Base-by-base conservation (phyloP, 1,284 basidiomycete genomes). In the Porodaedalea pini region DNA sequence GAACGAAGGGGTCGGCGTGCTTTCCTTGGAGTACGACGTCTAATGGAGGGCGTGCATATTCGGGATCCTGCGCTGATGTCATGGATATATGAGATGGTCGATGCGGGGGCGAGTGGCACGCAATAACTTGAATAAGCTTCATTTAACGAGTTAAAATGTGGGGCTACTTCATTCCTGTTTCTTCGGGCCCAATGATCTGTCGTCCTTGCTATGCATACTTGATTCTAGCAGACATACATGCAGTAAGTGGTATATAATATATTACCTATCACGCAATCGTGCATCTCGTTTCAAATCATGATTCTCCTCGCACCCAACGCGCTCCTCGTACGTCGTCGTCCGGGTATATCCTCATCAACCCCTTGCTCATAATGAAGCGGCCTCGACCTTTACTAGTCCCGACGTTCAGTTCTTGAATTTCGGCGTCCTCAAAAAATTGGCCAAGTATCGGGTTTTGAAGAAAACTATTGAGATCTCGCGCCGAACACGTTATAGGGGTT, bases 41-140 rank as follows among this genome's bases (percentile, higher is more conserved):
- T 86, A 63, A 66, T 92, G 74, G 83, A 88, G 63, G 77, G 74
- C 25, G 80, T 92, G 10, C 75, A 78, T 64, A 80, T 92, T 55
- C 77, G 76, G 59, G 87, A 91, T 64, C 83, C 90, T 50, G 76
- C 77, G 1, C 73, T 92, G 63, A 86, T 83, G 78, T 75, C 78
- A 21, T 92, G 89, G 89, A 77, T 92, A 41, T 75, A 76, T 19
- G 90, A 91, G 73, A 92, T 92, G 86, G 74, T 88, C 15, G 83
- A 88, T 61, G 81, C 82, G 29, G 79, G 72, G 27, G 13, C 25
- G 23, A 31, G 25, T n/a, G 15, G 45, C 29, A 25, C 45, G 4
- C 45, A 27, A 15, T 47, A 25, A 47, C n/a, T n/a, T n/a, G n/a
- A n/a, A n/a, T n/a, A n/a, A n/a, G n/a, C n/a, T n/a, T n/a, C n/a